Evolutionary conservation across 2,329 filamentous ascomycete species (phyloP).

Genomic region (Beauveria bassiana): DNA sequence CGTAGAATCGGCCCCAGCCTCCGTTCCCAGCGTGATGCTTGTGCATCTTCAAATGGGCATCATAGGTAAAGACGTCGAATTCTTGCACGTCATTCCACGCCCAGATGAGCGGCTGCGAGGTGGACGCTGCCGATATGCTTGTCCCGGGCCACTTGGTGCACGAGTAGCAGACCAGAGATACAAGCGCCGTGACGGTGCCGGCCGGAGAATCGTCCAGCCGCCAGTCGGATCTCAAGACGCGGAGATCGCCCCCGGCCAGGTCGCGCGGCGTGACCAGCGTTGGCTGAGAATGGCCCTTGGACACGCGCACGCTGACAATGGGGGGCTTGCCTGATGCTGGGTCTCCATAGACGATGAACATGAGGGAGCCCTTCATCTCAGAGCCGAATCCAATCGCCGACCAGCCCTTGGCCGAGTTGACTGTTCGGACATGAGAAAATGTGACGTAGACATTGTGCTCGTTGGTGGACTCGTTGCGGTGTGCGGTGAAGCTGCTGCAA

Average conservation of each 20-base stretch:
- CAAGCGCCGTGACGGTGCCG: slow-evolving; percentile 10
- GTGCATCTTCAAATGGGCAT: slow-evolving; percentile 14
- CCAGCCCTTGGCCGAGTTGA: slow-evolving; percentile 12
- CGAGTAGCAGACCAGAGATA: slow-evolving; percentile 18
- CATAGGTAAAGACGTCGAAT: slow-evolving; percentile 13
- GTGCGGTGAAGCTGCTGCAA: slow-evolving; percentile 15
- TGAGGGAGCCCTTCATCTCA: slow-evolving; percentile 16
- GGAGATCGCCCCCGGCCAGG: slow-evolving; percentile 10
- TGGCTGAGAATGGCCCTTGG: slow-evolving; percentile 11
- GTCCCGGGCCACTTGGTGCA: slow-evolving; percentile 17
- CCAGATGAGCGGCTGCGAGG: slow-evolving; percentile 21
- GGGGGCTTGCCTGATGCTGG: slow-evolving; percentile 9
- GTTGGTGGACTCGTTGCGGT: slow-evolving; percentile 14
- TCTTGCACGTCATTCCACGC: slow-evolving; percentile 19
- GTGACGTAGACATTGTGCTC: slow-evolving; percentile 16
- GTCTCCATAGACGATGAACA: slow-evolving; percentile 18
- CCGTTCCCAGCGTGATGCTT: slow-evolving; percentile 9
- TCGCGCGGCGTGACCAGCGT: neutral
- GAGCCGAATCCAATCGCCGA: slow-evolving; percentile 15
- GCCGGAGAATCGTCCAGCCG: neutral
- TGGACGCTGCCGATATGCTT: slow-evolving; percentile 13
- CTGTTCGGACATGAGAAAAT: slow-evolving; percentile 5
- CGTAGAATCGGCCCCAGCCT: slow-evolving; percentile 16
- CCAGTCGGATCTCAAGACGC: slow-evolving; percentile 13
- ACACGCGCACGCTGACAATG: slow-evolving; percentile 15